Evolutionary conservation across 2,329 filamentous ascomycete species (phyloP).

Genomic region (Fusarium subtropicale): DNA sequence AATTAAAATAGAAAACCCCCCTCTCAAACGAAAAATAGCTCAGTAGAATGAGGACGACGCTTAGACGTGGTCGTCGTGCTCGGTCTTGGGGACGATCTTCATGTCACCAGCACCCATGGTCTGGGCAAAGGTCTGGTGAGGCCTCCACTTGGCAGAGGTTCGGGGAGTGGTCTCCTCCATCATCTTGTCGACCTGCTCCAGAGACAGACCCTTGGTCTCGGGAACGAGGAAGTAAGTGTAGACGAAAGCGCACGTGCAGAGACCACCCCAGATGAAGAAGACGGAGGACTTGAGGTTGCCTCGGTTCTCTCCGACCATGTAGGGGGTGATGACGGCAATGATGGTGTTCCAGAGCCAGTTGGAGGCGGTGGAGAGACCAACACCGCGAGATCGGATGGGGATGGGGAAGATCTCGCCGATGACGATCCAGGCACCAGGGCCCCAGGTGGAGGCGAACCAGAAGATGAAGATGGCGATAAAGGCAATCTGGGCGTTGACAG

Average conservation of each 20-base stretch:
- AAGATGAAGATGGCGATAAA: constrained; percentile 95
- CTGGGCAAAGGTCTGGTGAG: constrained; percentile 74
- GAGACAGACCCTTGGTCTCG: constrained; percentile 80
- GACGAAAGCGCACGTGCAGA: constrained; percentile 69
- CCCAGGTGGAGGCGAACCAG: constrained; percentile 92
- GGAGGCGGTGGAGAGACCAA: constrained; percentile 81
- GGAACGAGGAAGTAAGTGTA: constrained; percentile 81
- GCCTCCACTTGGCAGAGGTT: constrained; percentile 81
- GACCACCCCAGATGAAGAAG: constrained; percentile 80
- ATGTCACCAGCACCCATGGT: constrained; percentile 51
- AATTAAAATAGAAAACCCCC: constrained; percentile 14
- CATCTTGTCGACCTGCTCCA: constrained; percentile 88
- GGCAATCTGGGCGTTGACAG: constrained; percentile 73
- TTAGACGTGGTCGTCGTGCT: constrained; percentile 51
- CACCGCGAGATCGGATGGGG: constrained; percentile 87
- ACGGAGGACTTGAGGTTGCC: constrained; percentile 69
- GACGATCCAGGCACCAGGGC: constrained; percentile 82
- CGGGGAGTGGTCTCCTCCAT: constrained; percentile 86
- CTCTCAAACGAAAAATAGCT: constrained; percentile 10
- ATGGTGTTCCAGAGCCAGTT: constrained; percentile 78
- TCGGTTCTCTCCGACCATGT: constrained; percentile 65
- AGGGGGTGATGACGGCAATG: constrained; percentile 75
- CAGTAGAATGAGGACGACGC: neutral
- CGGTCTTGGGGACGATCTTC: constrained; percentile 45
- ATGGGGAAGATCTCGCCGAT: constrained; percentile 93